Base-by-base conservation (phyloP, 306 rosid species). In the Hippophae gyantsensis region DNA sequence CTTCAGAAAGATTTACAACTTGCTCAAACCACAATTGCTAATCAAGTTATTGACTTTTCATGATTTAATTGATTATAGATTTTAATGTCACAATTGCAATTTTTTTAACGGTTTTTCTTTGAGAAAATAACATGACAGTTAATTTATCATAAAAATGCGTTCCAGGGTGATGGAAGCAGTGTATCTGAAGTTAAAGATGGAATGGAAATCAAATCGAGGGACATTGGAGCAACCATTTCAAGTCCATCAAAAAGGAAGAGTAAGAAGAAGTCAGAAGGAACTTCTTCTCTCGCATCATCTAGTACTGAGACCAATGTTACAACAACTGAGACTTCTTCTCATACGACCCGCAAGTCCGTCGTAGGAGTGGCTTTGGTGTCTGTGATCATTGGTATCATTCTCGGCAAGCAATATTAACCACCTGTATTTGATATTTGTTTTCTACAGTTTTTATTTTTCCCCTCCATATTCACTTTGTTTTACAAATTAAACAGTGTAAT, bases 361-460 rank as follows among this genome's bases (percentile, higher is more conserved):
- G 58, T 88, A 57, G 97, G 78, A 67, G 88, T 86, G 23, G 95
- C 89, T 69, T 54, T 88, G 8, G 77, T 88, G 7, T 88, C 99
- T 50, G 82, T 77, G 69, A 79, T 88, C 68, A 7, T 84, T 27
- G 97, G 99, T 63, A 56, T 93, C 59, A 72, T 88, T 66, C 89
- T 93, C 71, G 99, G 99, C 67, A 93, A 86, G 66, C 82, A 72
- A 47, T 93, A 88, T 75, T 93, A 86, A 76, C 7, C 68, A 43
- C 14, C 38, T 32, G 38, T 32, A 32, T 32, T 32, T 32, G 5
- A 32, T 32, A 2, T 32, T 32, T 32, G 38, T 32, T 32, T 57
- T 65, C 48, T 44, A 10, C 47, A 52, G 66, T 57, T 68, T 44
- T 10, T 27, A 7, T 38, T 55, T 70, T 59, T 70, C 43, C 18